Evolutionary conservation across 257 asterid species (phyloP), one percentile per base, ranked within the genome.

Genomic region (Forsythia suspensa): DNA sequence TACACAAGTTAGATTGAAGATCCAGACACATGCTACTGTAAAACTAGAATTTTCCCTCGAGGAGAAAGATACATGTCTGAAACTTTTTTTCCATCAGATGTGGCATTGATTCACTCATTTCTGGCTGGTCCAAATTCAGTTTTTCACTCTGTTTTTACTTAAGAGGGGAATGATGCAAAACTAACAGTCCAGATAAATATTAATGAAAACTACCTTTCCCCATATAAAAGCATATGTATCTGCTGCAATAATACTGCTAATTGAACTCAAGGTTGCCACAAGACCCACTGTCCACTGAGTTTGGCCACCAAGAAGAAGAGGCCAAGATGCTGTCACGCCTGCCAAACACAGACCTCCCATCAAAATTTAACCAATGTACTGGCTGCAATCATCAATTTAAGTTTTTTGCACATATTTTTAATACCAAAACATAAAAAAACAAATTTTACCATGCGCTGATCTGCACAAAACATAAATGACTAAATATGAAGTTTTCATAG

Each of bases 261-360:
- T 4, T 73, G 98, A 90, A 80, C 90, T 89, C 82, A 94, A 92
- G 84, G 98, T 89, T 68, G 98, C 97, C 80, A 92, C 95, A 84
- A 96, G 97, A 85, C 99, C 99, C 82, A 94, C 97, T 34, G 97
- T 92, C 98, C 98, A 96, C 86, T 86, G 91, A 79, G 96, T 86
- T 76, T 73, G 97, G 61, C 98, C 99, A 82, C 99, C 97, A 68
- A 96, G 92, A 74, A 96, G 85, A 80, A 85, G 46, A 51, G 99
- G 99, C 99, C 98, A 94, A 71, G 92, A 81, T 79, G 95, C 90
- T 80, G 82, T 93, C 46, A 90, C 79, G 82, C 89, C 98, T 88
- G 89, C 75, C 52, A 82, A 69, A 38, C 44, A 77, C 36, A 79
- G 51, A 73, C 42, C 42, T 72, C 36, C 43, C 37, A 10, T 71